phyloP scores from a whole-genome alignment of 2,329 filamentous ascomycete species.

The Fusarium sp. region DNA sequence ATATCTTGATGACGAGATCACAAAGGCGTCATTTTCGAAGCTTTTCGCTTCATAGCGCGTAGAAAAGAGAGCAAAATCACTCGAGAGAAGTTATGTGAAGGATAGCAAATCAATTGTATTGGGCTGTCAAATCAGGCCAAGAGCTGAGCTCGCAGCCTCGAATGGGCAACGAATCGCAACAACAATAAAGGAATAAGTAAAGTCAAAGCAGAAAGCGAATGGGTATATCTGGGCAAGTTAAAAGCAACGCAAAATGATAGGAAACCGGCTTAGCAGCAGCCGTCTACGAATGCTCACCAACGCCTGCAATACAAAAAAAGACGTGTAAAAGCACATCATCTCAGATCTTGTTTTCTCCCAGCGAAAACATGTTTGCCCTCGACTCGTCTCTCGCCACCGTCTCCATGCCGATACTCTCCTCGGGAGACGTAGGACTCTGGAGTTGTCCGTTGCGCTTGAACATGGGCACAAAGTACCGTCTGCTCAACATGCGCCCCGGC shows the following conservation, averaged over 20 bases:
- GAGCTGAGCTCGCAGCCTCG: not conserved
- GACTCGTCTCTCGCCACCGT: conserved; percentile 25
- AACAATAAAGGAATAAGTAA: not conserved
- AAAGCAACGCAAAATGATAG: not conserved
- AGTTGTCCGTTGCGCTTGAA: conserved; percentile 29
- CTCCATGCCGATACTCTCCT: not conserved
- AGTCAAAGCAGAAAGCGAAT: not conserved
- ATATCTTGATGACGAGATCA: not conserved
- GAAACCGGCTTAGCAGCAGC: not conserved
- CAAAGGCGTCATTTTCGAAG: not conserved
- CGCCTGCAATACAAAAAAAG: not conserved
- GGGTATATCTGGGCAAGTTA: not conserved
- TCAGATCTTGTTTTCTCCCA: conserved; percentile 37
- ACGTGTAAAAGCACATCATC: not conserved
- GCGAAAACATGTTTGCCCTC: conserved; percentile 21
- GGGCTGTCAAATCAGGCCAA: not conserved
- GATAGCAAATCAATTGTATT: not conserved
- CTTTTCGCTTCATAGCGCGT: not conserved
- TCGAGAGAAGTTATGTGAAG: not conserved
- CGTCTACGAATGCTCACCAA: conserved; percentile 4
- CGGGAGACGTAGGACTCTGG: conserved; percentile 27
- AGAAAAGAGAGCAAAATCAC: not conserved
- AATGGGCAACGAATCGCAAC: not conserved
- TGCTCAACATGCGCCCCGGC: conserved; percentile 7
- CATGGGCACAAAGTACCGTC: conserved; percentile 37